phyloP scores from a whole-genome alignment of 441 rosid genomes.

The Hura crepitans region DNA sequence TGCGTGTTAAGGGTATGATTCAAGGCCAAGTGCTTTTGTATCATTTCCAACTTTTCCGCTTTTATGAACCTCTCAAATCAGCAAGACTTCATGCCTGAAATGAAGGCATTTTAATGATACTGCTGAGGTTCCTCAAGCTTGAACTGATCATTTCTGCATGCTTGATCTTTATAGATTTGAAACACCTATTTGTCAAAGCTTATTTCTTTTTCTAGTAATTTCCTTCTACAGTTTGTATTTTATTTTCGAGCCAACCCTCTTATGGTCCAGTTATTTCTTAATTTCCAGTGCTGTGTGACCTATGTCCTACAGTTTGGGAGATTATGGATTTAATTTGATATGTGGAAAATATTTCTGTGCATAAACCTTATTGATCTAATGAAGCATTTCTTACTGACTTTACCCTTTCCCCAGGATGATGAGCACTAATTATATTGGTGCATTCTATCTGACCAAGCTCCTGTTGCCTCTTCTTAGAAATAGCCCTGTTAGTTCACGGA shows the following conservation, averaged over 20 bases:
- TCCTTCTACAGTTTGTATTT: no score
- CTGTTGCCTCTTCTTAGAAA: slow-evolving; percentile 74
- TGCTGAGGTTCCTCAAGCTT: background rate
- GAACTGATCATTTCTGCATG: background rate
- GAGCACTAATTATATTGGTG: slow-evolving; percentile 73
- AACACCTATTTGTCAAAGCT: background rate
- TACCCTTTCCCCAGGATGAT: slow-evolving; percentile 57
- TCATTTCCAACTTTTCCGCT: no score
- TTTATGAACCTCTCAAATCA: no score
- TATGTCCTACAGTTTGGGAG: background rate
- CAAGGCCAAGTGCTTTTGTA: no score
- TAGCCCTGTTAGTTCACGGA: slow-evolving; percentile 70
- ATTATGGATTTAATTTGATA: background rate
- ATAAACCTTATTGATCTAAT: background rate
- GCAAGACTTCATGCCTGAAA: no score
- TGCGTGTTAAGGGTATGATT: no score
- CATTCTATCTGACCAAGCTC: slow-evolving; percentile 63
- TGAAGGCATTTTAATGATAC: no score
- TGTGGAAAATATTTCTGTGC: background rate
- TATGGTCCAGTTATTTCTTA: background rate
- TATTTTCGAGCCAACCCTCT: background rate
- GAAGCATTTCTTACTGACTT: slow-evolving; percentile 10
- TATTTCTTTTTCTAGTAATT: background rate
- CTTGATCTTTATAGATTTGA: background rate
- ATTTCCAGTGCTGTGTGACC: background rate